Evolutionary conservation across 2,329 filamentous ascomycete species (phyloP).

Genomic region (Ophiostoma himal-ulmi): DNA sequence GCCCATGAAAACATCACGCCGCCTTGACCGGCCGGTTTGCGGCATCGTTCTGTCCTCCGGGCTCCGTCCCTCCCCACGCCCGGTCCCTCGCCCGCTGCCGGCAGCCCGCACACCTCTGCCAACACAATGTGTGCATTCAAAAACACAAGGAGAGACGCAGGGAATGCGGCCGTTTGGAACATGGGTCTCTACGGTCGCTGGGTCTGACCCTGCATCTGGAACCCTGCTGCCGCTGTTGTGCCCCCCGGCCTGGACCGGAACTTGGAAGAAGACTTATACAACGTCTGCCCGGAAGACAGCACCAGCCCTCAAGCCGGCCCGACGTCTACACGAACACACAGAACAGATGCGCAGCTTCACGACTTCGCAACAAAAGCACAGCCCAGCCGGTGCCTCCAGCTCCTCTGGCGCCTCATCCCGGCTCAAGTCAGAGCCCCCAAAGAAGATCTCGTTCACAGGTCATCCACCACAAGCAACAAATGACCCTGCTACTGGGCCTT

Average conservation of each 20-base stretch:
- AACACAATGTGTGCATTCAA: not conserved
- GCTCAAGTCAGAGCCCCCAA: not conserved
- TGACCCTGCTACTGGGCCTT: not conserved
- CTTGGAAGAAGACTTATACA: conserved; percentile 11
- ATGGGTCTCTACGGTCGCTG: not conserved
- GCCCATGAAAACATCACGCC: conserved; percentile 56
- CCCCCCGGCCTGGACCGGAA: conserved; percentile 18
- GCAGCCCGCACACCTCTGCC: not conserved
- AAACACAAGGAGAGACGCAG: not conserved
- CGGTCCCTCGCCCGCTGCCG: not conserved
- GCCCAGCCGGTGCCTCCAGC: not conserved
- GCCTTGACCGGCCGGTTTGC: conserved; percentile 56
- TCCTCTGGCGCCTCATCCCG: not conserved
- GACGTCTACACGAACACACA: not conserved
- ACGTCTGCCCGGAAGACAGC: conserved; percentile 3
- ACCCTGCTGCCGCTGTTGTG: conserved; percentile 25
- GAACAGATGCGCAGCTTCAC: not conserved
- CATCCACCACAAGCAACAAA: not conserved
- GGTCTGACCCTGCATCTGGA: conserved; percentile 24
- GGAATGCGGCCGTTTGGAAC: not conserved
- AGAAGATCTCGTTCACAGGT: not conserved
- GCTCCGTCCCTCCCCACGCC: conserved; percentile 27
- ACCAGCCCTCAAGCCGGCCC: not conserved
- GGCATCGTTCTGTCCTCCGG: conserved; percentile 48
- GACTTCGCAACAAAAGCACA: not conserved